These are phyloP conservation scores for Agrostemma githago DNA, from an alignment of 148 eudicot species.

Conservation along the genomic window DNA sequence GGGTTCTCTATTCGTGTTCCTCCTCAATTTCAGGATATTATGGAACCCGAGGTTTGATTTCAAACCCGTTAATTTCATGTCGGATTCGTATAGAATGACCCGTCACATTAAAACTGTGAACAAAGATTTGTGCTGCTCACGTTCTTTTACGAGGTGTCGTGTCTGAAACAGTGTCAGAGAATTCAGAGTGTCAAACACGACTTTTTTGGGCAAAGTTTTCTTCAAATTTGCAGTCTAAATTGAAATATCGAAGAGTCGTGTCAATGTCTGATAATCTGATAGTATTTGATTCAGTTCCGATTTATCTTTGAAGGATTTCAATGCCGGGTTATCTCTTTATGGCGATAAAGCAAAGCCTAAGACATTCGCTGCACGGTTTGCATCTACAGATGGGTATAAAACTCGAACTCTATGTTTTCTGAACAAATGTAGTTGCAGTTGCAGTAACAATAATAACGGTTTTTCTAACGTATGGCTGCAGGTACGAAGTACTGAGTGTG, in stretches of 20 bases:
- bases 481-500: slow-evolving; percentile 88
- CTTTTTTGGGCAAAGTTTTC: too few species aligned
- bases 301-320: slow-evolving; percentile 54
- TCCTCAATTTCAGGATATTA: slow-evolving; percentile 65
- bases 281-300: neutral
- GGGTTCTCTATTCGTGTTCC: slow-evolving; percentile 93
- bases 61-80: neutral
- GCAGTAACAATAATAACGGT: neutral
- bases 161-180: too few species aligned
- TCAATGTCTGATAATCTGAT: too few species aligned
- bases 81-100: too few species aligned
- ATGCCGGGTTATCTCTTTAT: slow-evolving; percentile 79
- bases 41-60: slow-evolving; percentile 73
- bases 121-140: too few species aligned
- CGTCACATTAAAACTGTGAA: too few species aligned
- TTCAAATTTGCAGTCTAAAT: too few species aligned
- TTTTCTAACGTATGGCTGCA: slow-evolving; percentile 13
- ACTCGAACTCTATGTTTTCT: neutral
- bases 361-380: slow-evolving; percentile 89
- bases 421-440: neutral
- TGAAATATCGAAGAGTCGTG: too few species aligned
- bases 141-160: too few species aligned
- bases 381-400: slow-evolving; percentile 86
- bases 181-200: too few species aligned
- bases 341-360: slow-evolving; percentile 95